A percentile compares a stretch with the other conserved stretches of the same genome.
phyloP scores from a whole-genome alignment of 441 rosid genomes.

The Sinapis alba region DNA sequence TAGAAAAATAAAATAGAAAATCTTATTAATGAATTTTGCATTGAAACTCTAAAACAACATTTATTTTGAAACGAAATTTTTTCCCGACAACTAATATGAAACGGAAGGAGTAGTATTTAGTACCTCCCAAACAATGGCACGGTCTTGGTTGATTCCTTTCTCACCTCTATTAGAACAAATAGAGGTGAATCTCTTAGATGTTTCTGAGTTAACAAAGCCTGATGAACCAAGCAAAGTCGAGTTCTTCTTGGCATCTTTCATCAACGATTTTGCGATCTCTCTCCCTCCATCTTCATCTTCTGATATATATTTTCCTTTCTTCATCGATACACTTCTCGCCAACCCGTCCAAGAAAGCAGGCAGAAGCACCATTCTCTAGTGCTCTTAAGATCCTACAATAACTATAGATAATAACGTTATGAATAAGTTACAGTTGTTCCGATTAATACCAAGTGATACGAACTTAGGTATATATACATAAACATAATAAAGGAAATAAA shows the following conservation, averaged over 20 bases:
- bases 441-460: background rate
- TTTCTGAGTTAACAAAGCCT: conserved; percentile 55
- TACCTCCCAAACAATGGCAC: conserved; percentile 90
- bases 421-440: background rate
- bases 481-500: too few species aligned
- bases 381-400: conserved; percentile 21
- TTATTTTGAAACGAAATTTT: too few species aligned
- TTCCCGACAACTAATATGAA: too few species aligned
- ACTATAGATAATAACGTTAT: background rate
- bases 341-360: conserved; percentile 69
- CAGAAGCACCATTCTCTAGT: conserved; percentile 43
- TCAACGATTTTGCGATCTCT: conserved; percentile 67
- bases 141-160: conserved; percentile 87
- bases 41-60: too few species aligned
- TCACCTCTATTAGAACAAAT: conserved; percentile 76
- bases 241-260: conserved; percentile 70
- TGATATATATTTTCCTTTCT: conserved; percentile 46
- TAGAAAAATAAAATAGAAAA: too few species aligned
- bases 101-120: too few species aligned
- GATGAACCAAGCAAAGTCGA: conserved; percentile 62
- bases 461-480: background rate
- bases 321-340: conserved; percentile 56
- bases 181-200: conserved; percentile 56
- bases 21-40: too few species aligned
- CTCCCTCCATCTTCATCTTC: conserved; percentile 50